phyloP scores from a whole-genome alignment of 768 basidiomycete species.

The Kwoniella pini region DNA sequence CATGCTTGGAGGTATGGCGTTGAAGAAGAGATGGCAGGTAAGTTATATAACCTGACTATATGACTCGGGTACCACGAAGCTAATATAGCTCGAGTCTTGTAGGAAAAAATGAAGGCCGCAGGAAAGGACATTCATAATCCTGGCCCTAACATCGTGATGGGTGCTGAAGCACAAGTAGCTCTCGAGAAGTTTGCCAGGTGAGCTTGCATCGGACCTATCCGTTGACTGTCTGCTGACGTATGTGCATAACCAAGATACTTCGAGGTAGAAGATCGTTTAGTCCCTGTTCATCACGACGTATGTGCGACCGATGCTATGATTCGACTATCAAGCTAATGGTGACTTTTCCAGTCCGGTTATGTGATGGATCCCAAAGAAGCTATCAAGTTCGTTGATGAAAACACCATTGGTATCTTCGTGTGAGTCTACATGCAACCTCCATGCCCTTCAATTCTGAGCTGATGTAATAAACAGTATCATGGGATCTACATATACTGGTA shows the following conservation, averaged over 20 bases:
- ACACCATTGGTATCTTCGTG: conserved; percentile 66
- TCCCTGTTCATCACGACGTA: conserved; percentile 64
- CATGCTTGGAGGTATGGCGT: conserved; percentile 69
- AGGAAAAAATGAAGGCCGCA: conserved; percentile 61
- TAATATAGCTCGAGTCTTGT: too few relatives aligned
- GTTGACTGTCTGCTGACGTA: too few relatives aligned
- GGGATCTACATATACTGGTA: conserved; percentile 61
- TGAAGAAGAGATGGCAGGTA: conserved; percentile 70
- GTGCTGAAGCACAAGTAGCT: conserved; percentile 69
- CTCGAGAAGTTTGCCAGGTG: conserved; percentile 68
- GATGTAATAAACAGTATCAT: conserved; percentile 54
- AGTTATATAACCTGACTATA: too few relatives aligned
- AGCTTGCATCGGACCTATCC: too few relatives aligned
- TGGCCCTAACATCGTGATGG: conserved; percentile 59
- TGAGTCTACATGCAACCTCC: conserved; percentile 34
- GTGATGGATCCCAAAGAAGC: conserved; percentile 71
- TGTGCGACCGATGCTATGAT: background rate
- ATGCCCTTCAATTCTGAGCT: conserved; percentile 56
- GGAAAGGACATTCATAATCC: conserved; percentile 70
- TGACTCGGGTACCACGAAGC: too few relatives aligned
- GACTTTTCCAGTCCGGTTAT: conserved; percentile 63
- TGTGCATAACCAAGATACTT: conserved; percentile 55
- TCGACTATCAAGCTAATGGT: too few relatives aligned
- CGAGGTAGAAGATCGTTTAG: conserved; percentile 67
- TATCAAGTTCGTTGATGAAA: conserved; percentile 69